Evolutionary conservation across 805 yeast genomes (phyloP), one percentile per base, ranked within the genome.

Genomic region (Ogataea polymorpha): DNA sequence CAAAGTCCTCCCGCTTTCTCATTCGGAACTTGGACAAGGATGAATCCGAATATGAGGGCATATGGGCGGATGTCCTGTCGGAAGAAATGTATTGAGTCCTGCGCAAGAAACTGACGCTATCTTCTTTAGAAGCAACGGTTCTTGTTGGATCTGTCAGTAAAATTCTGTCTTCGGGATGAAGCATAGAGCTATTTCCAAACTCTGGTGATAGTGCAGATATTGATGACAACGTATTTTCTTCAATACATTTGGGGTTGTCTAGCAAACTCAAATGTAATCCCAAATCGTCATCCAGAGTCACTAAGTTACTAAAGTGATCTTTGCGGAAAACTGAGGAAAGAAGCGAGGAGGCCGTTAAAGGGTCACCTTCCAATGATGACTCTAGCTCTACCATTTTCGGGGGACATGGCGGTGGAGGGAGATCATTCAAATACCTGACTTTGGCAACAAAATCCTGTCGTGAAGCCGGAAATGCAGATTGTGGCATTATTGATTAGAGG

Each of bases 361-460:
- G 20, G 52, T 63, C 67, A 10, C 59, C 59, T 59, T 55, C 21
- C 63, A 67, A 43, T 48, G 51, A 5, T 44, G 44, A 42, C 9
- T 58, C 47, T 50, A 80, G 76, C 36, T 80, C 75, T 39, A 93
- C 63, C 42, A 90, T 73, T 60, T 85, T 87, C 23, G 99, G 97
- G 33, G 96, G 88, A 46, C 93, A 73, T 17, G 91, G 84, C 8
- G 98, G 98, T 2, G 96, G 90, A 5, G 99, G 99, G 17, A 93
- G 71, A 55, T 79, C 85, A 61, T 93, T 93, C 44, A 78, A 78
- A 62, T 89, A 91, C 56, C 95, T 76, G 39, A 85, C 77, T 52
- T 84, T 82, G 33, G 95, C 95, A 41, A 85, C 79, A 56, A 81
- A 85, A 42, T 84, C 90, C 58, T 83, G 90, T 59, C 80, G 77